Evolutionary conservation across 176 grass and related monocot species (phyloP), one percentile per base, ranked within the genome.

Genomic region (Ensete glaucum): DNA sequence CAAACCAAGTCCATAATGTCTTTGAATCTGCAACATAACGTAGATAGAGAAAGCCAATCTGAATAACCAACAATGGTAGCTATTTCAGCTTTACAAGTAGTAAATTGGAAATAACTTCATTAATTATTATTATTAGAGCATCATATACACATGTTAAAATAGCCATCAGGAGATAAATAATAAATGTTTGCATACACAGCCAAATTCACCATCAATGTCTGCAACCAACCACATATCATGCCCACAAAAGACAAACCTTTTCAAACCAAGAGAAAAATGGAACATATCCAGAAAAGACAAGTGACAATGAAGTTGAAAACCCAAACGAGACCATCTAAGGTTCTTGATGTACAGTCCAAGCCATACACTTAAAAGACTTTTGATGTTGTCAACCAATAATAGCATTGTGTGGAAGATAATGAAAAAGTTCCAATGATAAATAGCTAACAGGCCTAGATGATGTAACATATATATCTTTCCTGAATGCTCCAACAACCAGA

Each of bases 11-110:
- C 96, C 96, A 99, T 11, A 99, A 76, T 53, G 88, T 89, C 74
- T 89, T 99, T 10, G 96, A 88, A 71, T 99, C 96, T 7, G 91
- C 96, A 60, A 84, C 86, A 81, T 95, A 89, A 9, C 96, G 84
- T 63, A 99, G 77, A 81, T 99, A 99, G 17, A 95, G 91, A 64
- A 95, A 99, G 52, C 96, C 96, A 76, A 99, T 73, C 96, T 99
- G 84, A 20, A 77, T 21, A 79, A 50, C 2, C 22, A 64, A 52
- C 48, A 64, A 50, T 14, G 9, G 17, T 16, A 62, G 16, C 14
- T 20, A 21, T 29, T 74, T 56, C 22, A 74, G 52, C 52, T 74
- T 74, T 57, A 74, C 0, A 56, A 53, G 17, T 29, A 56, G 43
- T n/a, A 2, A 67, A 11, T 43, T 43, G 34, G 34, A 43, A 43